Evolutionary conservation across 179 eudicot species (phyloP), one percentile per base, ranked within the genome.

Genomic region (Spergularia azorica): DNA sequence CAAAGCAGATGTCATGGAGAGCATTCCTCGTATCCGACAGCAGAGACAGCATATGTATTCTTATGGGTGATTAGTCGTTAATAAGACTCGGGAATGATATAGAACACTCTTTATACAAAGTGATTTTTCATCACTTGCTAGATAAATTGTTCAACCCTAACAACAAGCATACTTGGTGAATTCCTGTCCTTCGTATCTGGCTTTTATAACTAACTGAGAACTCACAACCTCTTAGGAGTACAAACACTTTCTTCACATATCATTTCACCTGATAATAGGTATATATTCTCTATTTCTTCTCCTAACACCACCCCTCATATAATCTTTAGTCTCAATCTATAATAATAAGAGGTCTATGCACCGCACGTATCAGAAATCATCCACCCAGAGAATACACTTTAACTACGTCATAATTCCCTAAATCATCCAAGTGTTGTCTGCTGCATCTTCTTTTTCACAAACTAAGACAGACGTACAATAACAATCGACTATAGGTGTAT

Each of bases 1-100:
- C 73, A 76, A 86, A 76, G 58, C 67, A 59, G 64, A 17, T 16
- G 74, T 63, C 80, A 68, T 74, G 81, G 82, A 77, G 54, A 78
- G 77, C 55, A 75, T 78, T 73, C 76, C 83, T 59, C 52, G 70
- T 61, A 77, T 86, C 82, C 61, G 72, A 79, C 67, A 67, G 68
- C 79, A 8, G 32, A 50, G 77, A 76, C 81, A 69, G 43, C 79
- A 70, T 46, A 67, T 17, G 20, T 50, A 57, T 76, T 50, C 67
- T 65, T 60, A 70, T 72, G 32, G 50, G 70, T 70, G 80, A 80
- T 58, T 68, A 68, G 70, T 65, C 61, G 71, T 63, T 15, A 72
- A 64, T 2, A 59, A n/a, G 55, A 63, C 64, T 32, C 26, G 21
- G 50, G 54, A 58, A 63, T 61, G 67, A 63, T 55, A 76, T 50